phyloP scores from a whole-genome alignment of 2,329 filamentous ascomycete species.

The Aspergillus hiratsukae region DNA sequence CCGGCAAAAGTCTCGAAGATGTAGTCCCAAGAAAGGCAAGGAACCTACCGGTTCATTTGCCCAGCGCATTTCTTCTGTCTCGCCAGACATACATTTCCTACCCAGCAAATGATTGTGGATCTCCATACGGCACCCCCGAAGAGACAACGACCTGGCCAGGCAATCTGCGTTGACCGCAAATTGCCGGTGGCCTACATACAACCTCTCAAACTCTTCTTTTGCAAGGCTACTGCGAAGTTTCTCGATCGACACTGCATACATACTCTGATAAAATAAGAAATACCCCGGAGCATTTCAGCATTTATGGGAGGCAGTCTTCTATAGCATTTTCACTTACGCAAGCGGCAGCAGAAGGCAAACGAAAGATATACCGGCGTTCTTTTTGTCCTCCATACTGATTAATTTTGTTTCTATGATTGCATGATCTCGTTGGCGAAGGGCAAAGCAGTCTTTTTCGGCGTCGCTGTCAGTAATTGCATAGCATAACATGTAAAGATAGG shows the following conservation, averaged over 20 bases:
- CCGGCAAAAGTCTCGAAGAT: slow-evolving; percentile 4
- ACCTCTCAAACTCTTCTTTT: background rate
- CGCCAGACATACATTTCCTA: background rate
- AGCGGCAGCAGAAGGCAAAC: background rate
- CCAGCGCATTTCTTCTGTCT: background rate
- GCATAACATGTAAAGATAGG: background rate
- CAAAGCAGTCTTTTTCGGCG: background rate
- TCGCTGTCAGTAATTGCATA: background rate
- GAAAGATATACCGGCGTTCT: background rate
- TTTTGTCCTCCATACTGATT: background rate
- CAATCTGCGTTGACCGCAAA: background rate
- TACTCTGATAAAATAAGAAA: background rate
- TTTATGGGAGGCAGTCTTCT: background rate
- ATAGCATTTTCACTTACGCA: background rate
- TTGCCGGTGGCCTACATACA: background rate
- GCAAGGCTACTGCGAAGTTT: background rate
- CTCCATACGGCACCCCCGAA: background rate
- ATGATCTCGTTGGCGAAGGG: background rate
- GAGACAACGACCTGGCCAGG: background rate
- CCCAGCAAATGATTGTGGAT: background rate
- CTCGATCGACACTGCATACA: background rate
- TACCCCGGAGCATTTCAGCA: background rate
- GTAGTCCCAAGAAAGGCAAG: background rate
- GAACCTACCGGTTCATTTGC: background rate
- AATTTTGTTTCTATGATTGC: background rate